These are phyloP conservation scores for Myriosclerotinia duriaeana DNA, from an alignment of 2,329 filamentous ascomycete genomes.

Conservation along the genomic window DNA sequence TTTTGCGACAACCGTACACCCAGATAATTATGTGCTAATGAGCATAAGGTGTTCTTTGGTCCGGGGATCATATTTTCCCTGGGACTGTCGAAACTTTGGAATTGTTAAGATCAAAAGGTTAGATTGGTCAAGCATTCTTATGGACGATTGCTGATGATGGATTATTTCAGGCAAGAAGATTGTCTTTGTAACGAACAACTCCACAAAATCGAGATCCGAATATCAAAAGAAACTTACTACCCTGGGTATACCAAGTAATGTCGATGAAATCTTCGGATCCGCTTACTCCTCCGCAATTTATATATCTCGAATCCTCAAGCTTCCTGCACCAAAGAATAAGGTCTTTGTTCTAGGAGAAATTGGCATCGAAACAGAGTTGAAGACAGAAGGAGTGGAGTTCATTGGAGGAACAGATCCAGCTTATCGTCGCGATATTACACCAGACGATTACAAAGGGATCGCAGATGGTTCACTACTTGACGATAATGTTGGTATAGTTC, in stretches of 20 bases:
- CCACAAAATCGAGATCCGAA: slow-evolving; percentile 88
- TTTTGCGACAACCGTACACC: slow-evolving; percentile 34
- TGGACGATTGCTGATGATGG: not conserved
- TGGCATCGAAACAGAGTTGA: slow-evolving; percentile 87
- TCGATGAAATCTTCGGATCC: slow-evolving; percentile 89
- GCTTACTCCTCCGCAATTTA: slow-evolving; percentile 95
- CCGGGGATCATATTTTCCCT: slow-evolving; percentile 84
- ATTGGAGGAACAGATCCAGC: slow-evolving; percentile 83
- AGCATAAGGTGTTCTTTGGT: slow-evolving; percentile 83
- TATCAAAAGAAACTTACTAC: slow-evolving; percentile 88
- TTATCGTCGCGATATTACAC: slow-evolving; percentile 73
- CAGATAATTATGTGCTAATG: slow-evolving; percentile 28
- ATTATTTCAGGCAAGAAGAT: slow-evolving; percentile 72
- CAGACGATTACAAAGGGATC: slow-evolving; percentile 76
- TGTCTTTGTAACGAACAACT: slow-evolving; percentile 98
- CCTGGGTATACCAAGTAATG: slow-evolving; percentile 74
- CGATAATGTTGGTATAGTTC: slow-evolving; percentile 83
- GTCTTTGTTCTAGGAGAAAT: slow-evolving; percentile 91
- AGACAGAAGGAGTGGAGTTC: slow-evolving; percentile 73
- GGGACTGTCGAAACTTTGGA: slow-evolving; percentile 82
- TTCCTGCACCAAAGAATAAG: slow-evolving; percentile 78
- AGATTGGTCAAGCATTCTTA: not conserved
- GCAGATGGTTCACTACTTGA: slow-evolving; percentile 76
- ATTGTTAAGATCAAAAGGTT: slow-evolving; percentile 74
- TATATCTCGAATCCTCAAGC: slow-evolving; percentile 85